A percentile compares a stretch with the other conserved stretches of the same genome.
Evolutionary conservation across 1,284 basidiomycete genomes (phyloP).

Genomic region (Cystobasidium pallidum): DNA sequence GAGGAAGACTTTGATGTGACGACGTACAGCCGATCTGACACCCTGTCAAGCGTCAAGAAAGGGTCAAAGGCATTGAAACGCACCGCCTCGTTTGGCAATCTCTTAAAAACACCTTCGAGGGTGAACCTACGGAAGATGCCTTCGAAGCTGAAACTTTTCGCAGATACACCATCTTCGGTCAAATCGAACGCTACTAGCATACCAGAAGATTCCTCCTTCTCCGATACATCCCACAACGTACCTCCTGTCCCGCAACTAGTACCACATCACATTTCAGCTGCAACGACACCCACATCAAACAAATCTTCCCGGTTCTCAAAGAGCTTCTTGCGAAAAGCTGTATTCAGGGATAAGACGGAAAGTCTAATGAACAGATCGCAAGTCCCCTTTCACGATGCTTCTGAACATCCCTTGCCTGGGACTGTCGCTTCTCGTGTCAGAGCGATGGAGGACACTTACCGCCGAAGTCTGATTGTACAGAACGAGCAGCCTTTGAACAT

Average conservation of each 20-base stretch:
- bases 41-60: not conserved
- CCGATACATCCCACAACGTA: not conserved
- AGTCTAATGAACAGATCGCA: not conserved
- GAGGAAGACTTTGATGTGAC: slow-evolving; percentile 15
- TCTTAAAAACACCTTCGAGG: slow-evolving; percentile 40
- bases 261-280: not conserved
- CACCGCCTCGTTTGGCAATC: slow-evolving; percentile 24
- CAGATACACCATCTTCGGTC: slow-evolving; percentile 21
- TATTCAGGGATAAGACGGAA: slow-evolving; percentile 24
- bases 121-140: slow-evolving; percentile 36
- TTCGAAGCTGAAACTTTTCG: slow-evolving; percentile 29
- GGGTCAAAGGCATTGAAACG: slow-evolving; percentile 28
- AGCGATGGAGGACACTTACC: slow-evolving; percentile 22
- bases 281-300: slow-evolving; percentile 29
- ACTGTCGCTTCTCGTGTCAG: slow-evolving; percentile 23
- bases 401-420: slow-evolving; percentile 16
- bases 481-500: not conserved
- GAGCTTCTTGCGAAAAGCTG: slow-evolving; percentile 22
- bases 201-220: not conserved
- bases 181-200: not conserved
- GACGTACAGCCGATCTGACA: not conserved
- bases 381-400: slow-evolving; percentile 12
- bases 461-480: slow-evolving; percentile 9
- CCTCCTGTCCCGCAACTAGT: slow-evolving; percentile 28
- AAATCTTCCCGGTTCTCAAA: slow-evolving; percentile 32